A percentile compares a stretch with the other conserved stretches of the same genome.
These are phyloP conservation scores for slime mould (Dictyostelium discoideum) DNA, from an alignment of 78 protist genomes.

Conservation along the genomic window DNA sequence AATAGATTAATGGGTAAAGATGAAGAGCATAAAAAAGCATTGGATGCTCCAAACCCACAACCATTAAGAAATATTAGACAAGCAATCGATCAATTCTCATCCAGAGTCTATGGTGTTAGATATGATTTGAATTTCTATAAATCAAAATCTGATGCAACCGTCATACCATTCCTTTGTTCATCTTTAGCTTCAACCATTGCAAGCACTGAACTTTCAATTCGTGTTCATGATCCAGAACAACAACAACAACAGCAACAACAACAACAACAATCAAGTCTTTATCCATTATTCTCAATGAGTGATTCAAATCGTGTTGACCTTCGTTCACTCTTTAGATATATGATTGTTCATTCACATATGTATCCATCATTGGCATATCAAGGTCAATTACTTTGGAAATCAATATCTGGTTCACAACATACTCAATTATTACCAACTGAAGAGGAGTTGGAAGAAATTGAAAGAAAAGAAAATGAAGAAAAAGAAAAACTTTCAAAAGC, in stretches of 20 bases:
- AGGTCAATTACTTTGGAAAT: constrained; percentile 32
- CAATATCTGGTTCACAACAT: constrained; percentile 21
- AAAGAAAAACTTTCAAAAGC: background rate
- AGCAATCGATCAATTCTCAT: constrained; percentile 59
- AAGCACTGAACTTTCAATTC: constrained; percentile 28
- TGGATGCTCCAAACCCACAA: constrained; percentile 16
- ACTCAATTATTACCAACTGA: constrained; percentile 14
- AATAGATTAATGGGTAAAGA: constrained; percentile 8
- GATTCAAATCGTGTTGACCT: constrained; percentile 65
- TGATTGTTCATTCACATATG: constrained; percentile 18
- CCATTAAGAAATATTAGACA: constrained; percentile 17
- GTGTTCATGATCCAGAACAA: background rate
- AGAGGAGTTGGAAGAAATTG: background rate
- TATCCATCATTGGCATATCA: background rate
- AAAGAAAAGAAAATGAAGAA: background rate
- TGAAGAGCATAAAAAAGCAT: background rate
- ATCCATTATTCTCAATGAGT: constrained; percentile 29
- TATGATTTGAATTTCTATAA: constrained; percentile 19
- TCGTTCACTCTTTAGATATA: constrained; percentile 45
- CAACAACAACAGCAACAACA: background rate
- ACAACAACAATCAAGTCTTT: background rate
- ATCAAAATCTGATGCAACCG: constrained; percentile 42
- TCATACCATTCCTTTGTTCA: constrained; percentile 27
- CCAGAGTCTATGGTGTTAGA: constrained; percentile 53
- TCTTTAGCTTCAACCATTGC: constrained; percentile 60